These are phyloP conservation scores for Coemansia sp. DNA, from an alignment of 192 early-diverging fungal species.

Conservation along the genomic window DNA sequence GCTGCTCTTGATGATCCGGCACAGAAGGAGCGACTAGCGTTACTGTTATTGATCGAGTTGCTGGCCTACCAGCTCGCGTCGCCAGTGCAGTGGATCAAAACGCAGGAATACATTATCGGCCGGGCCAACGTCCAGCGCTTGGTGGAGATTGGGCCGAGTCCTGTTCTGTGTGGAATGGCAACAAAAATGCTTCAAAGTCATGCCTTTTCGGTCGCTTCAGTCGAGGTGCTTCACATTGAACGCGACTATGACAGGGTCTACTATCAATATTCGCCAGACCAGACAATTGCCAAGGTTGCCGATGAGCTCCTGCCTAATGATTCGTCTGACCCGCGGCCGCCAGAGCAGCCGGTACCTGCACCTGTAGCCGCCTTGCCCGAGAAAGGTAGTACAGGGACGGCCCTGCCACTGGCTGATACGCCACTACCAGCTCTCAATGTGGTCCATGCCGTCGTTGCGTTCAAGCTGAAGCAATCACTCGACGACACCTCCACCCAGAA, in stretches of 20 bases:
- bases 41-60: conserved; percentile 77
- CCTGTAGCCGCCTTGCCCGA: no score
- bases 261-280: no score
- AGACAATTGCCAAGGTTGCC: no score
- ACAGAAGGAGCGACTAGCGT: conserved; percentile 68
- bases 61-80: conserved; percentile 90
- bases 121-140: conserved; percentile 71
- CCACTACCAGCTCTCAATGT: conserved; percentile 72
- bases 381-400: not conserved
- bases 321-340: no score
- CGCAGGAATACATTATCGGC: conserved; percentile 80
- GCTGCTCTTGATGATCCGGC: conserved; percentile 16
- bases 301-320: no score
- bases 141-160: conserved; percentile 83
- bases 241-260: conserved; percentile 19
- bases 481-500: conserved; percentile 64
- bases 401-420: conserved; percentile 51
- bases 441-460: conserved; percentile 72
- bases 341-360: no score
- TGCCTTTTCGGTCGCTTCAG: no score
- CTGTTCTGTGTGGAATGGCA: conserved; percentile 86
- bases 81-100: conserved; percentile 92
- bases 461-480: conserved; percentile 84
- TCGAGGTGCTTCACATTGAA: conserved; percentile 15
- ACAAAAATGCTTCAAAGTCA: conserved; percentile 37